Conservation (phyloP, 2,329 filamentous ascomycete species). For the Aspergillus latus region DNA sequence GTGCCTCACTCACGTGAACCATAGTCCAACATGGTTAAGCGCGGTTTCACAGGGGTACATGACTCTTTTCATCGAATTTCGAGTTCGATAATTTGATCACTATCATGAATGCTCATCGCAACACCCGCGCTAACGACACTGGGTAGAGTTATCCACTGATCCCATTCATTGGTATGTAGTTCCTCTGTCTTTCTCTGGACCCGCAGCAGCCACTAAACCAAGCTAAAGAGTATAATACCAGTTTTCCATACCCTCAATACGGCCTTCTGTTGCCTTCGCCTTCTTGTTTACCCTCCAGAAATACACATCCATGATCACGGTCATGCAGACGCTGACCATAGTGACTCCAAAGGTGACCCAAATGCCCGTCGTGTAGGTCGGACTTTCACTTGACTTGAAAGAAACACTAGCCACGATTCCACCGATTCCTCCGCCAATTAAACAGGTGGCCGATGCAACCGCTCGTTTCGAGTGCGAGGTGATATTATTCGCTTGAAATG, state of each 20-base stretch:
- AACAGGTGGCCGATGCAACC: slow-evolving; percentile 29
- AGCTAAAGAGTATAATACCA: slow-evolving; percentile 17
- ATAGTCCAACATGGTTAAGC: background rate
- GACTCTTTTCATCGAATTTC: background rate
- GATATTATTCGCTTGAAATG: slow-evolving; percentile 37
- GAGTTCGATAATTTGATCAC: background rate
- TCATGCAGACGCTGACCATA: slow-evolving; percentile 11
- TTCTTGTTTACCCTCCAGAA: slow-evolving; percentile 15
- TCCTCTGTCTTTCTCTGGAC: background rate
- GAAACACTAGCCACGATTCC: slow-evolving; percentile 17
- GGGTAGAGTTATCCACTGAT: too few species aligned
- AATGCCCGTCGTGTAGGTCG: slow-evolving; percentile 15
- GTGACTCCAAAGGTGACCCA: slow-evolving; percentile 18
- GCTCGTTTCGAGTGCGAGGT: slow-evolving; percentile 31
- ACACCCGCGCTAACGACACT: too few species aligned
- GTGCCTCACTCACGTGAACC: background rate
- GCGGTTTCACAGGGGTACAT: background rate
- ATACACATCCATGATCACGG: slow-evolving; percentile 8
- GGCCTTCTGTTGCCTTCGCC: slow-evolving; percentile 6
- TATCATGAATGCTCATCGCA: too few species aligned
- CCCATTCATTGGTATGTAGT: too few species aligned
- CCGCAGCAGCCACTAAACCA: background rate
- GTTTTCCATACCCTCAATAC: slow-evolving; percentile 12
- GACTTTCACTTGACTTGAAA: slow-evolving; percentile 17
- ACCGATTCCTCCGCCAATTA: slow-evolving; percentile 31